A percentile compares a stretch with the other conserved stretches of the same genome.
These are phyloP conservation scores for Fusarium subtropicale DNA, from an alignment of 2,329 filamentous ascomycete species.

Conservation along the genomic window DNA sequence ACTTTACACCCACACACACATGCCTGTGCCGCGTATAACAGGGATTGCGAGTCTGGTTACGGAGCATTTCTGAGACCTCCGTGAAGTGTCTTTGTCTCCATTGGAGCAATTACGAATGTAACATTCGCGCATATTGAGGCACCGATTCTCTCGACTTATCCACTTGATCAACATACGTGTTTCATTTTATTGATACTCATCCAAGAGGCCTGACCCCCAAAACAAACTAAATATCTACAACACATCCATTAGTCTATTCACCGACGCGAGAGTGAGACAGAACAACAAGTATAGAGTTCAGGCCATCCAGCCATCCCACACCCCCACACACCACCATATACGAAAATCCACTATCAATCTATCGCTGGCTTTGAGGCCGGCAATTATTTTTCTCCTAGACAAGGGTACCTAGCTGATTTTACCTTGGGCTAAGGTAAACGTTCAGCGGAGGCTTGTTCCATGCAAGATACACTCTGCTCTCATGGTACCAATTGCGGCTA, in stretches of 20 bases:
- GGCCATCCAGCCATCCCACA: neutral
- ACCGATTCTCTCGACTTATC: neutral
- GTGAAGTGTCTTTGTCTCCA: too few relatives aligned
- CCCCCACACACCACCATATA: neutral
- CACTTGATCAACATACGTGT: neutral
- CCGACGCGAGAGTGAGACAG: too few relatives aligned
- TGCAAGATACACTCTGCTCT: neutral
- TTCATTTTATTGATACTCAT: neutral
- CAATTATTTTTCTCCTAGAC: neutral
- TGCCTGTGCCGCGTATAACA: neutral
- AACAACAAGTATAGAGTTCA: neutral
- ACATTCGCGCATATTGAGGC: neutral
- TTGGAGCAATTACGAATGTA: neutral
- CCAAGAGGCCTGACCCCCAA: neutral
- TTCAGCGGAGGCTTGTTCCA: conserved; percentile 4
- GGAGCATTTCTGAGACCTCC: neutral
- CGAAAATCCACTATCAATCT: neutral
- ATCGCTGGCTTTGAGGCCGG: neutral
- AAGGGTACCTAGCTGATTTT: neutral
- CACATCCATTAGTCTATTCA: neutral
- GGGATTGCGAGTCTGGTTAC: neutral
- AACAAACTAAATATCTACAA: neutral
- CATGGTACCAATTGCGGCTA: neutral
- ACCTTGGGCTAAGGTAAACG: neutral
- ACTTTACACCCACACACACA: neutral